Base-by-base conservation (phyloP, 1,139 yeast species). In the Candida glucosophila region DNA sequence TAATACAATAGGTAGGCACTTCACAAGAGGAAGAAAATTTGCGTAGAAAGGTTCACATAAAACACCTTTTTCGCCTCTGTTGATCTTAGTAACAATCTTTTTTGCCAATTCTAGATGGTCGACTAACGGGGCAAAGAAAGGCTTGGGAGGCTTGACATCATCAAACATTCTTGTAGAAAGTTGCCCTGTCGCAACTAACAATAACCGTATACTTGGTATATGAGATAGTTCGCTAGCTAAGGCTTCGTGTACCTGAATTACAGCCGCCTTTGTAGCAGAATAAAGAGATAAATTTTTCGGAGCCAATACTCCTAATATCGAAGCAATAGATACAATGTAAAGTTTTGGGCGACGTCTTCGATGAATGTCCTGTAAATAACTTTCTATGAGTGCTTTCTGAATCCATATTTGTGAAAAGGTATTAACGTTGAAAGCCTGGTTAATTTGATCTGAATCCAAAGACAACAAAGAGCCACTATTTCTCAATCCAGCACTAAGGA, bases 401-500 rank as follows among this genome's bases (percentile, higher is more conserved):
- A 79, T 54, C 46, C 67, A 55, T 8, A 76, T 52, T 10, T 73
- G 78, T 0, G 85, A 59, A 15, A 75, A 40, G 3, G 71, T 57
- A 41, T 83, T 83, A 11, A 78, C 66, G 15, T 64, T 55, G 28
- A 77, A 58, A 2, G 74, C 47, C 0, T 41, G 36, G 3, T 43
- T 35, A 4, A 73, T 54, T 8, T 56, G 51, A 0, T 41, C 40
- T 3, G 40, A 49, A 0, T 51, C 29, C 25, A 69, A 31, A 5
- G 62, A 57, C 8, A 62, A 33, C 2, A 79, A 36, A 2, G 64
- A 39, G 22, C 62, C 58, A 30, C 51, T 49, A 24, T 73, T 73
- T 26, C 88, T 59, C 7, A 76, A 52, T 0, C 90, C 95, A 1
- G 93, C 95, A 47, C 82, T 83, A 43, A 80, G 79, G 14, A 86